Base-by-base conservation (phyloP, 179 eudicot genomes). In the Beta macrorhiza region DNA sequence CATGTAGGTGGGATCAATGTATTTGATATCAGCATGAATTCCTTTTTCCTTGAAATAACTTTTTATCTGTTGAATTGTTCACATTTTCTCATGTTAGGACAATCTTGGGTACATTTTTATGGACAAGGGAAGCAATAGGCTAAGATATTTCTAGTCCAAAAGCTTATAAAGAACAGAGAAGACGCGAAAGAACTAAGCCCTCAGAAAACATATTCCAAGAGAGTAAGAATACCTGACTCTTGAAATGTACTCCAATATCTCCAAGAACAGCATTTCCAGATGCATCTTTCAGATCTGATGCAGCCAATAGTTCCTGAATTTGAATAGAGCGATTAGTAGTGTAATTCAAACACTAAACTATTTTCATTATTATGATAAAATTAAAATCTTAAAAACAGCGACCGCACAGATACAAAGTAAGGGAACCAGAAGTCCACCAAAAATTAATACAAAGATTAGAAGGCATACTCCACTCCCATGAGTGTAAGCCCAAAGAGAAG, bases 1-100 rank as follows among this genome's bases (percentile, higher is more conserved):
- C 89, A 87, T 87, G 80, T 87, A 87, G 71, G 89, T 87, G 67
- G 89, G 89, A 72, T 87, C 89, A 7, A 87, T 87, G 85, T 87
- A 87, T 75, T 87, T 87, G 82, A 85, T 75, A 87, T 87, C 89
- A 80, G 86, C 78, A 78, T 84, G 86, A 52, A 87, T 80, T 37
- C 86, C 84, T 75, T 80, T 85, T 74, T 74, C 84, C 59, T 81
- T 87, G 82, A 87, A 87, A 78, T 85, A 81, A 61, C 67, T 61
- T 80, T 83, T 87, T 77, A 87, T 83, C 89, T 87, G 86, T 71
- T 42, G 57, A 80, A 75, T 55, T 84, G 74, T 42, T 44, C 71
- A 47, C 20, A 75, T 32, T 12, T 10, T 13, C 61, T 51, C 71
- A n/a, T 4, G 76, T 70, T 8, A 57, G 7, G 25, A n/a, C 61